Percentiles rank a stretch among this genome's conserved stretches.
phyloP scores from a whole-genome alignment of 352 stramenopile genomes.

The Phytopythium mirpurense region DNA sequence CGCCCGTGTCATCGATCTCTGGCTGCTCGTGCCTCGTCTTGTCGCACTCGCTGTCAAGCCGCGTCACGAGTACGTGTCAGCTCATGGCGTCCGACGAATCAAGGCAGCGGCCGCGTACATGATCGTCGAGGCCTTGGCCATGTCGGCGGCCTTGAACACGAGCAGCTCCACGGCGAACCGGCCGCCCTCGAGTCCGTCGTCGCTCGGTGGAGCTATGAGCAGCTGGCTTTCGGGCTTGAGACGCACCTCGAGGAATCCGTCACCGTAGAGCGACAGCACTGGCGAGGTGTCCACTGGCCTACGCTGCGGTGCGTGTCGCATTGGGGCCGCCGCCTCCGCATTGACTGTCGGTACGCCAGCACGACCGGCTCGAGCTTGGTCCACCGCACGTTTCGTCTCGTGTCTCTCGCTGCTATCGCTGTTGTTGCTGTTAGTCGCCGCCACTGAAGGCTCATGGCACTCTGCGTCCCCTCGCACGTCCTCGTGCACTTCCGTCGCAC shows the following conservation, averaged over 20 bases:
- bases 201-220: not conserved
- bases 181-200: constrained; percentile 8
- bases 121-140: constrained; percentile 19
- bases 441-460: not conserved
- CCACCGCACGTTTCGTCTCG: not conserved
- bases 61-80: too few species aligned
- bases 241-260: constrained; percentile 45
- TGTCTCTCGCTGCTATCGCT: not conserved
- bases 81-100: too few species aligned
- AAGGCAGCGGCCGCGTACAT: constrained; percentile 11
- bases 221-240: not conserved
- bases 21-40: constrained; percentile 42
- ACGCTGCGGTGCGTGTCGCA: not conserved
- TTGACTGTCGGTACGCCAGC: too few species aligned
- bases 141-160: constrained; percentile 44
- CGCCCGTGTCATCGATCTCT: constrained; percentile 47
- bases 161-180: constrained; percentile 32
- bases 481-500: not conserved
- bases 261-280: constrained; percentile 42
- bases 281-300: not conserved
- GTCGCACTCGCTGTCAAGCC: constrained; percentile 20
- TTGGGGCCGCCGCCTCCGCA: not conserved
- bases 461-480: not conserved
- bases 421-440: not conserved
- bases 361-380: not conserved